Conservation (phyloP, 1,284 basidiomycete genomes). For the Cutaneotrichosporon mucoides region DNA sequence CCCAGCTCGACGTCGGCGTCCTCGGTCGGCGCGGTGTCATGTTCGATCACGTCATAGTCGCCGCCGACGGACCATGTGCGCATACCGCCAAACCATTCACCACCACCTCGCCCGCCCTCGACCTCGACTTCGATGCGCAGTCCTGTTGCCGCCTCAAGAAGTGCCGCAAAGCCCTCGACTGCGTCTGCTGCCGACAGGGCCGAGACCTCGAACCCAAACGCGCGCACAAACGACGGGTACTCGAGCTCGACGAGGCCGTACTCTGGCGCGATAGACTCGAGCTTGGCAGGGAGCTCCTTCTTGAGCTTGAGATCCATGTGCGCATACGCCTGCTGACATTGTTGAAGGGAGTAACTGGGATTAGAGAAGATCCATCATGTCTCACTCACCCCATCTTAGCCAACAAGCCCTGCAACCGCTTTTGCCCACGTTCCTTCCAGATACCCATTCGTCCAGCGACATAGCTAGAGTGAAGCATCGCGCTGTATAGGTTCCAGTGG, state of each 20-base stretch:
- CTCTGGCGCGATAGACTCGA: conserved; percentile 88
- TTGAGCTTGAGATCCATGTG: conserved; percentile 98
- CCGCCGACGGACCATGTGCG: conserved; percentile 10
- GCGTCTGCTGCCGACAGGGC: conserved; percentile 89
- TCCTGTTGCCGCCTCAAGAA: conserved; percentile 87
- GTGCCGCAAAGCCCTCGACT: conserved; percentile 80
- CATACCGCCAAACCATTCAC: conserved; percentile 78
- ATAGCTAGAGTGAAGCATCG: conserved; percentile 97
- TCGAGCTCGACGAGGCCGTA: conserved; percentile 93
- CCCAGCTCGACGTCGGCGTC: conserved; percentile 22
- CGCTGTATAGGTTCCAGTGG: conserved; percentile 96
- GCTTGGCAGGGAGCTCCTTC: conserved; percentile 69
- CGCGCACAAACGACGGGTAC: conserved; percentile 88
- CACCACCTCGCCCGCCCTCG: conserved; percentile 74
- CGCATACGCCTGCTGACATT: conserved; percentile 87
- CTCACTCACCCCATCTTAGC: conserved; percentile 93
- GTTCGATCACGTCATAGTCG: not conserved
- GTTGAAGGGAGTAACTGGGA: conserved; percentile 77
- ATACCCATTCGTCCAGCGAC: conserved; percentile 91
- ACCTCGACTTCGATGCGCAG: conserved; percentile 82
- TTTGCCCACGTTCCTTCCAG: conserved; percentile 91
- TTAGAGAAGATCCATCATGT: not conserved
- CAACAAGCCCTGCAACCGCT: conserved; percentile 80
- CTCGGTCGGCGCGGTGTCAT: conserved; percentile 19
- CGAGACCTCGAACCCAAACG: conserved; percentile 80